phyloP scores from a whole-genome alignment of 164 flowering plant genomes.

The Paratinospora sagittata region DNA sequence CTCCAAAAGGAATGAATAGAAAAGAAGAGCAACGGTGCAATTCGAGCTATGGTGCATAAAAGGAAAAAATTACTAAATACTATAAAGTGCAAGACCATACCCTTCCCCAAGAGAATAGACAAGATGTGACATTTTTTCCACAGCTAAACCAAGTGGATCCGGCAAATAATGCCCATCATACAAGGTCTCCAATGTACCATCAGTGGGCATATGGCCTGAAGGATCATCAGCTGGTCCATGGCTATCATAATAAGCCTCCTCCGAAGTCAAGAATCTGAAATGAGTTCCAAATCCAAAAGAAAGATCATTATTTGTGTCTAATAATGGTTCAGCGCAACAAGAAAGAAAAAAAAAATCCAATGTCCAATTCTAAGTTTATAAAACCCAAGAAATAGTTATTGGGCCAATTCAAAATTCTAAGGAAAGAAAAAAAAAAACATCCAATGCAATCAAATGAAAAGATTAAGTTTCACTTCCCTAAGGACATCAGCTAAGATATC shows the following conservation, averaged over 20 bases:
- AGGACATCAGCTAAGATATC: background rate
- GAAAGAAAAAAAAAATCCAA: too few relatives aligned
- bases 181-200: constrained; percentile 22
- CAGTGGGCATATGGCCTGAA: constrained; percentile 21
- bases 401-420: background rate
- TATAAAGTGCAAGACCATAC: constrained; percentile 29
- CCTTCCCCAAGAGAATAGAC: constrained; percentile 79
- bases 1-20: background rate
- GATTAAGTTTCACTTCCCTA: background rate
- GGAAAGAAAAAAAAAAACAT: background rate
- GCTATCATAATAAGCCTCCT: constrained; percentile 59
- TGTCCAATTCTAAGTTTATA: too few relatives aligned
- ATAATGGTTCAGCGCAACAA: background rate
- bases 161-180: constrained; percentile 32
- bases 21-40: background rate
- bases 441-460: background rate
- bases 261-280: constrained; percentile 74
- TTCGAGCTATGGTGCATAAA: background rate
- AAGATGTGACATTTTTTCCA: constrained; percentile 71
- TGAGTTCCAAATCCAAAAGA: constrained; percentile 1
- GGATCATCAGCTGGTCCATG: constrained; percentile 29
- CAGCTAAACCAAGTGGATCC: constrained; percentile 55
- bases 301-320: background rate
- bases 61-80: background rate
- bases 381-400: too few relatives aligned